Conservation (phyloP, 371 early-diverging fungal genomes). For the Syncephalastrum racemosum region DNA sequence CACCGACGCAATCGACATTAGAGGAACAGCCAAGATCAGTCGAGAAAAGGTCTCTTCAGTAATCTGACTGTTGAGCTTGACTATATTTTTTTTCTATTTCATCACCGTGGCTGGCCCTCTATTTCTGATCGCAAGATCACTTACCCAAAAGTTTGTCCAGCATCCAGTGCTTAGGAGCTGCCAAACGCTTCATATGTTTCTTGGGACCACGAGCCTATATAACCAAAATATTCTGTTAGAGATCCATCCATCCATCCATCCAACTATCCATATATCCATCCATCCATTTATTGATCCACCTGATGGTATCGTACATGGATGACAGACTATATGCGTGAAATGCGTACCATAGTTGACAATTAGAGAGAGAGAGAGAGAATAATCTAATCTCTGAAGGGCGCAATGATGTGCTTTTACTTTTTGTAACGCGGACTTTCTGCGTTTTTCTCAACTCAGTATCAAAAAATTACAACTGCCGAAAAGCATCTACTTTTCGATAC, state of each 20-base stretch:
- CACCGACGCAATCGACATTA: constrained; percentile 98
- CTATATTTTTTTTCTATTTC: constrained; percentile 37
- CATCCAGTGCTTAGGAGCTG: constrained; percentile 99
- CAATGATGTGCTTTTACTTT: no score
- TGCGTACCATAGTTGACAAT: neutral
- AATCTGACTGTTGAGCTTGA: constrained; percentile 52
- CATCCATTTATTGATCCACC: neutral
- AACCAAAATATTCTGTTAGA: constrained; percentile 6
- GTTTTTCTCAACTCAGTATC: no score
- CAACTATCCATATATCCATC: constrained; percentile 12
- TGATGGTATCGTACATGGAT: neutral
- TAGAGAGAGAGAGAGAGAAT: neutral
- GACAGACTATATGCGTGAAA: neutral
- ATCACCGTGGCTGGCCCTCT: constrained; percentile 18
- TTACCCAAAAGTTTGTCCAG: constrained; percentile 93
- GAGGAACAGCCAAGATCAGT: constrained; percentile 71
- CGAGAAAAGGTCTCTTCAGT: constrained; percentile 8
- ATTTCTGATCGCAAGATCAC: neutral
- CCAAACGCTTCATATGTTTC: constrained; percentile 99
- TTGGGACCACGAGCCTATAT: constrained; percentile 96
- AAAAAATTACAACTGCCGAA: no score
- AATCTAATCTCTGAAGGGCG: neutral
- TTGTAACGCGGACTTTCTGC: no score
- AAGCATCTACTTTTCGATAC: no score
- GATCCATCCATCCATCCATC: constrained; percentile 10